A percentile compares a stretch with the other conserved stretches of the same genome.
phyloP scores from a whole-genome alignment of 768 basidiomycete species.

The Phlebiopsis flavidoalba region DNA sequence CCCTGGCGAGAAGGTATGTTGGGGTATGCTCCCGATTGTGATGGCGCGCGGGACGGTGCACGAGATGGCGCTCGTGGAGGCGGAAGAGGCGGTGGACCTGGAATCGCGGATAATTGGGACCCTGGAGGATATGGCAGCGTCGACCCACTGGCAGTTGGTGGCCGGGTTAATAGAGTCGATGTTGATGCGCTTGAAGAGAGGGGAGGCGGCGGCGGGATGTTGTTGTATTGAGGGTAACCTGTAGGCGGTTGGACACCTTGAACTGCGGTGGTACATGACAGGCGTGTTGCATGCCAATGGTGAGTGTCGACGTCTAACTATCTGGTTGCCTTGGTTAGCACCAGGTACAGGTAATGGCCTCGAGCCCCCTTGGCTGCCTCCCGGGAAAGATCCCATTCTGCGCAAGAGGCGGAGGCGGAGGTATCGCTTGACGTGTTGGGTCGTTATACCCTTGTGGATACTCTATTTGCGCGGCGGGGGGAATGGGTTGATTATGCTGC shows the following conservation, averaged over 20 bases:
- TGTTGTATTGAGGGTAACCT: constrained; percentile 28
- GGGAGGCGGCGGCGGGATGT: constrained; percentile 15
- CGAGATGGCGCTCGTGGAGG: constrained; percentile 11
- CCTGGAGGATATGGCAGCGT: constrained; percentile 4
- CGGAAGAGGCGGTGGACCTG: constrained; percentile 27
- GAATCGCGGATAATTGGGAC: constrained; percentile 1
- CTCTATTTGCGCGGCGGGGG: constrained; percentile 8
- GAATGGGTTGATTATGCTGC: constrained; percentile 27
- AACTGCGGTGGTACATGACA: not conserved
- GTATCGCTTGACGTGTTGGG: constrained; percentile 22
- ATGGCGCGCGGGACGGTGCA: constrained; percentile 4
- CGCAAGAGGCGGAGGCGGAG: constrained; percentile 3
- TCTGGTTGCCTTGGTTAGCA: not conserved
- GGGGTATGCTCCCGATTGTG: not conserved
- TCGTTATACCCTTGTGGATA: not conserved
- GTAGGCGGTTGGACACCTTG: constrained; percentile 1
- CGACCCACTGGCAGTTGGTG: not conserved
- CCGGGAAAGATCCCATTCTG: constrained; percentile 12
- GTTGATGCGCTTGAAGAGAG: not conserved
- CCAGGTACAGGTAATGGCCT: constrained; percentile 11
- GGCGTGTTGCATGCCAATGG: constrained; percentile 1
- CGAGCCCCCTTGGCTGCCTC: constrained; percentile 6
- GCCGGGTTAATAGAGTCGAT: not conserved
- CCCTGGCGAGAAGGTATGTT: not conserved
- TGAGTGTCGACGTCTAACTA: not conserved